Percentiles rank a stretch among this genome's conserved stretches.
Evolutionary conservation across 225 moss, liverwort and hornwort species (phyloP).

Genomic region (Ulota crispa): DNA sequence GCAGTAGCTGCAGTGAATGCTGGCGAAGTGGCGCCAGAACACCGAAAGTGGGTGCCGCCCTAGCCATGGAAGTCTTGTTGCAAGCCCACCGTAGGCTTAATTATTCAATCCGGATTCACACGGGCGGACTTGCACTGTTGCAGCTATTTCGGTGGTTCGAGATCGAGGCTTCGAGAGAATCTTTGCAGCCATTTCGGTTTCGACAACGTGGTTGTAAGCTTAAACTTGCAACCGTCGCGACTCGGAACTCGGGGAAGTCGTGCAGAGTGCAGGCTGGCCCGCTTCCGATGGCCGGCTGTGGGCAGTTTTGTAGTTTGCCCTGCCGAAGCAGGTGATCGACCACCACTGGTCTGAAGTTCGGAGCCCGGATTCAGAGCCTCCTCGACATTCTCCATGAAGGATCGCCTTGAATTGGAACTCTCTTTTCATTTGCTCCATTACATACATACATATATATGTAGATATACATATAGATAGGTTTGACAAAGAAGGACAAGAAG

Average conservation of each 20-base stretch:
- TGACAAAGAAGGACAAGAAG: no score
- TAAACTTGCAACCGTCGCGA: no score
- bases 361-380: no score
- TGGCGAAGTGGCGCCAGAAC: conserved; percentile 5
- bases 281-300: neutral
- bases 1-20: neutral
- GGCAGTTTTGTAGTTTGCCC: neutral
- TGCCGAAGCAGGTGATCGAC: neutral
- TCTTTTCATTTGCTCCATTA: no score
- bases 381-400: no score
- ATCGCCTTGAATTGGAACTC: no score
- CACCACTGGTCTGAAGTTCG: no score
- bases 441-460: no score
- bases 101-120: neutral
- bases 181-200: neutral
- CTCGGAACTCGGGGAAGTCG: neutral
- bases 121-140: no score
- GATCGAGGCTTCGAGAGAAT: neutral
- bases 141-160: neutral
- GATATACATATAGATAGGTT: no score
- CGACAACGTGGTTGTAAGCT: neutral
- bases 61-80: neutral
- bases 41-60: conserved; percentile 16
- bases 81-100: neutral
- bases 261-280: neutral